Evolutionary conservation across 441 rosid species (phyloP), one percentile per base, ranked within the genome.

Genomic region (Dalechampia spathulata): DNA sequence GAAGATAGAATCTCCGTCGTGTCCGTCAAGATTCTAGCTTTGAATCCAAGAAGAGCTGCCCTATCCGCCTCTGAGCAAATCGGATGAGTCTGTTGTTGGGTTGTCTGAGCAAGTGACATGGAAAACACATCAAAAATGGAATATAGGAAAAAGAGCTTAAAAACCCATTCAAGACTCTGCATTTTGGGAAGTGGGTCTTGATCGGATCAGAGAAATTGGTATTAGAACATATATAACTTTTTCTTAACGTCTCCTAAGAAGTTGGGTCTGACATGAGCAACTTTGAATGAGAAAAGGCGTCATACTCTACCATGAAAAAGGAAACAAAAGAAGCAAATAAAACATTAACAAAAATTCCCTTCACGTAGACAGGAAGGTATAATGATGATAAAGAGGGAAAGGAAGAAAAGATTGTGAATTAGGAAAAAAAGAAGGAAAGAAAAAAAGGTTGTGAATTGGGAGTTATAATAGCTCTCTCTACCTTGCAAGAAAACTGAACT

Each of bases 291-390:
- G 69, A 60, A 53, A 49, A 66, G 53, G 21, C 39, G 45, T 44
- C 52, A 46, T 20, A 13, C 64, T 32, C 38, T 50, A 46, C 52
- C 38, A 49, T 42, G 66, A 57, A 64, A 59, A 71, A 76, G 53
- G 62, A 58, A 61, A 62, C 21, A 70, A 60, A 55, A n/a, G 57
- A 56, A 2, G 44, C 47, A 55, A 61, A 62, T 63, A 40, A 41
- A 52, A 61, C 57, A 50, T 68, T 51, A 4, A 47, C 75, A 52
- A 34, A 25, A 7, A 11, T 19, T 37, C 72, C 43, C 83, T 78
- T 87, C 87, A 69, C 89, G 81, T 85, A 81, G 82, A 81, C 76
- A 80, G 64, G 79, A 83, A 83, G 93, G 75, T 72, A 55, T 67
- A 69, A 78, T 82, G 76, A 83, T 85, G 82, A 72, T 46, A 26